phyloP scores from a whole-genome alignment of 768 basidiomycete species.

The Clavaria fumosa region DNA sequence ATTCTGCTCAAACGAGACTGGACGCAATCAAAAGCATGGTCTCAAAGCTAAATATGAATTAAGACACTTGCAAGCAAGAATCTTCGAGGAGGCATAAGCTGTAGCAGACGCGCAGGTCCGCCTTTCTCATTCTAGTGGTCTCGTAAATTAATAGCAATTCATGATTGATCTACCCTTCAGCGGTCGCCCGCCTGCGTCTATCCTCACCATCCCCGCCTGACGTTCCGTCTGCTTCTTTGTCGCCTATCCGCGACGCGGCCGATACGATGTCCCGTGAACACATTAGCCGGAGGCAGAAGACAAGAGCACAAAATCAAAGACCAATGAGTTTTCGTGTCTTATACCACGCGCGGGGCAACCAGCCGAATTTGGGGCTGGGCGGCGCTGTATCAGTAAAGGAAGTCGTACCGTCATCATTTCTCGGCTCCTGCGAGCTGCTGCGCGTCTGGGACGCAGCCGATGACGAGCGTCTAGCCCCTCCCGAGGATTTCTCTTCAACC shows the following conservation, averaged over 20 bases:
- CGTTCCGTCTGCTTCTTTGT: conserved; percentile 11
- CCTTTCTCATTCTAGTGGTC: too few species aligned
- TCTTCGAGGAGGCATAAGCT: too few species aligned
- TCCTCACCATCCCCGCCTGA: conserved; percentile 13
- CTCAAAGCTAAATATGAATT: too few species aligned
- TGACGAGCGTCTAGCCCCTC: neutral
- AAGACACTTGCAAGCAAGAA: too few species aligned
- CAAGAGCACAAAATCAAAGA: conserved; percentile 38
- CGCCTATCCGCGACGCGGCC: conserved; percentile 11
- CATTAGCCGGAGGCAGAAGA: conserved; percentile 16
- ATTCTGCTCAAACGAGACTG: too few species aligned
- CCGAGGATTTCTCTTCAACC: conserved; percentile 37
- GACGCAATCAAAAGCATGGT: too few species aligned
- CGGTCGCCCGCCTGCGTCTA: conserved; percentile 19
- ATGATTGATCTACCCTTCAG: conserved; percentile 4
- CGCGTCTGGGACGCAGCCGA: conserved; percentile 1
- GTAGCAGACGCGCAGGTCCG: too few species aligned
- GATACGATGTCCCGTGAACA: neutral
- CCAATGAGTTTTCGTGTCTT: conserved; percentile 55
- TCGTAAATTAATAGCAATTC: too few species aligned
- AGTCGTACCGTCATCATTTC: conserved; percentile 64
- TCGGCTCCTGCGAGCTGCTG: too few species aligned
- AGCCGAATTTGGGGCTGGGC: conserved; percentile 32
- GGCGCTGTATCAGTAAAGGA: conserved; percentile 45
- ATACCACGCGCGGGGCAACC: conserved; percentile 58